Conservation (phyloP, 225 moss, liverwort and hornwort genomes). For the Neckera pumila region DNA sequence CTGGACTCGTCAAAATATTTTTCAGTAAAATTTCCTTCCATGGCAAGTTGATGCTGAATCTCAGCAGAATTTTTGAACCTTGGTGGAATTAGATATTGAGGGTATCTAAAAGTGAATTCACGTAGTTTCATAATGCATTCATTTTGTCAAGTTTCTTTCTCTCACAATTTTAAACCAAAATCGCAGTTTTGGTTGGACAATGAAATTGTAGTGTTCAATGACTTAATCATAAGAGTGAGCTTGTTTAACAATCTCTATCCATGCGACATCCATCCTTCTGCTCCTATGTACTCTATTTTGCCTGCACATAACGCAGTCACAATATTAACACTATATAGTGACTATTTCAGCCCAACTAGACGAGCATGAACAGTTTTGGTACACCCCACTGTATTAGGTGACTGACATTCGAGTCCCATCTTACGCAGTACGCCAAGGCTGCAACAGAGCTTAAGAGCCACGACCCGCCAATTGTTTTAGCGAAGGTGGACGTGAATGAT, state of each 20-base stretch:
- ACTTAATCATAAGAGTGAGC: neutral
- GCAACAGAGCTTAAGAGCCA: conserved; percentile 68
- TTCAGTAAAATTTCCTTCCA: neutral
- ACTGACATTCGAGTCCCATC: neutral
- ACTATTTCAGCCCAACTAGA: neutral
- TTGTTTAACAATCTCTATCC: neutral
- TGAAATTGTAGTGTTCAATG: neutral
- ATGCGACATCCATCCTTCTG: neutral
- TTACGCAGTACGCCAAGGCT: conserved; percentile 66
- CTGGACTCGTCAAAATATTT: neutral
- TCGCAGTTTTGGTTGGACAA: neutral
- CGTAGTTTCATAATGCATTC: neutral
- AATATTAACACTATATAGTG: neutral
- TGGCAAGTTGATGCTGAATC: neutral
- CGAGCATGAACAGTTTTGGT: neutral
- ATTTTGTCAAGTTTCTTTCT: neutral
- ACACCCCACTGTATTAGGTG: neutral
- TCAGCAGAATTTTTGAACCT: neutral
- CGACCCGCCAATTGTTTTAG: conserved; percentile 69
- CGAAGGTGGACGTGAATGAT: conserved; percentile 65
- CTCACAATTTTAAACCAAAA: neutral
- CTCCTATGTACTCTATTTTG: neutral
- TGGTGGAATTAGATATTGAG: neutral
- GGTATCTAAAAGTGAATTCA: neutral
- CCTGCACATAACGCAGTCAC: neutral